Evolutionary conservation across 192 early-diverging fungal genomes (phyloP).

Genomic region (Coemansia sp.): DNA sequence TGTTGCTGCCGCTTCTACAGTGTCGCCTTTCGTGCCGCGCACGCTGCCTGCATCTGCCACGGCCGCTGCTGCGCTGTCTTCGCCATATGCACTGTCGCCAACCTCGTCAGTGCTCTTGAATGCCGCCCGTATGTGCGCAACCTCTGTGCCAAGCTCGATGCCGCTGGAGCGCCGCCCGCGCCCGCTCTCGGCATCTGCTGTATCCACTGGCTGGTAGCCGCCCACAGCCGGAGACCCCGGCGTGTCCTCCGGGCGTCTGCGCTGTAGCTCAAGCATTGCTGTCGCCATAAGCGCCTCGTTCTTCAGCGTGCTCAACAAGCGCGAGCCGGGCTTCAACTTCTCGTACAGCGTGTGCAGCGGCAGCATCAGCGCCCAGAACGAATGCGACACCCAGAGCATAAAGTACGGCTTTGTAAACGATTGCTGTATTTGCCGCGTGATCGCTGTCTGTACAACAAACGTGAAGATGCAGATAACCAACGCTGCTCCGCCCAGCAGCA

Average conservation of each 20-base stretch:
- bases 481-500: slow-evolving; percentile 35
- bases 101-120: slow-evolving; percentile 9
- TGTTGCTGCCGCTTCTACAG: slow-evolving; percentile 18
- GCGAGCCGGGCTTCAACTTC: slow-evolving; percentile 33
- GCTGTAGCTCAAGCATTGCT: slow-evolving; percentile 44
- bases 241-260: not conserved
- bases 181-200: slow-evolving; percentile 10
- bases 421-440: slow-evolving; percentile 51
- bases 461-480: slow-evolving; percentile 44
- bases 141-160: not conserved
- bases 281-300: slow-evolving; percentile 41
- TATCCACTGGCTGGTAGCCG: slow-evolving; percentile 25
- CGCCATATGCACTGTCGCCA: not conserved
- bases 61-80: not conserved
- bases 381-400: slow-evolving; percentile 57
- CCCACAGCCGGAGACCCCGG: not conserved
- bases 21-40: slow-evolving; percentile 1
- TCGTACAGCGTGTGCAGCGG: slow-evolving; percentile 43
- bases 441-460: slow-evolving; percentile 39
- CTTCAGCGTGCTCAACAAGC: slow-evolving; percentile 31
- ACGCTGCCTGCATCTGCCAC: slow-evolving; percentile 1
- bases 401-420: slow-evolving; percentile 54
- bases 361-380: slow-evolving; percentile 45
- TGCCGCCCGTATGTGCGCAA: slow-evolving; percentile 4
- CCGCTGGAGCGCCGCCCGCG: not conserved